Percentiles rank a stretch among this genome's conserved stretches.
These are phyloP conservation scores for Viola pubescens DNA, from an alignment of 441 rosid genomes.

Conservation along the genomic window DNA sequence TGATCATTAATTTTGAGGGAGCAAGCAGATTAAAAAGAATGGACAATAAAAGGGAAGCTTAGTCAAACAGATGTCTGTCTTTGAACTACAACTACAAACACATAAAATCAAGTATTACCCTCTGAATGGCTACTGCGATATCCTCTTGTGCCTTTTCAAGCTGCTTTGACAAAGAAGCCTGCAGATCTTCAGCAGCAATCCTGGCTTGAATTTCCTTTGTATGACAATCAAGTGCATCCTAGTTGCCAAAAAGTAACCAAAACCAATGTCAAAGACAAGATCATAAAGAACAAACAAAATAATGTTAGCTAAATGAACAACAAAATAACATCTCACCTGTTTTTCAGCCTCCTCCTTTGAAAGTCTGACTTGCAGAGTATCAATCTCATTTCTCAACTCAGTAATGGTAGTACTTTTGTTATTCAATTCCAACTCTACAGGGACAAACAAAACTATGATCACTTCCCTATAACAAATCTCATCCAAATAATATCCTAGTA, in stretches of 20 bases:
- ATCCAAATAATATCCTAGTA: no score
- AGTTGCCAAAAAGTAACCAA: slow-evolving; percentile 15
- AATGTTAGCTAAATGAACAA: slow-evolving; percentile 7
- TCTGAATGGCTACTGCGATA: slow-evolving; percentile 52
- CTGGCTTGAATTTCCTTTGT: slow-evolving; percentile 55
- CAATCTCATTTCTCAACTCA: slow-evolving; percentile 41
- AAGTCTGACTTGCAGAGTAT: slow-evolving; percentile 44
- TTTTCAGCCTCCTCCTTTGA: slow-evolving; percentile 64
- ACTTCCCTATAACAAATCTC: no score
- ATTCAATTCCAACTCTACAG: slow-evolving; percentile 55
- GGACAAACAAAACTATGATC: background rate
- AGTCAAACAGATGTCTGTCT: background rate
- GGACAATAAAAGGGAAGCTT: background rate
- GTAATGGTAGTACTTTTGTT: slow-evolving; percentile 35
- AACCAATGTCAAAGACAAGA: background rate
- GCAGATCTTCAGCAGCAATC: slow-evolving; percentile 49
- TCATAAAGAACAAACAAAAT: slow-evolving; percentile 2
- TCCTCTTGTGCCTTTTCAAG: slow-evolving; percentile 68
- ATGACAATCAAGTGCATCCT: slow-evolving; percentile 68
- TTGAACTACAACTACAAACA: background rate
- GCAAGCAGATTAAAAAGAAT: slow-evolving; percentile 22
- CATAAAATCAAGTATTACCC: slow-evolving; percentile 35
- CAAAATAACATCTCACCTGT: slow-evolving; percentile 33
- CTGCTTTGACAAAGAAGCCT: slow-evolving; percentile 57
- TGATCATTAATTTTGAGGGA: slow-evolving; percentile 30